phyloP scores from a whole-genome alignment of 2,329 filamentous ascomycete genomes.

The Sporothrix sp. region DNA sequence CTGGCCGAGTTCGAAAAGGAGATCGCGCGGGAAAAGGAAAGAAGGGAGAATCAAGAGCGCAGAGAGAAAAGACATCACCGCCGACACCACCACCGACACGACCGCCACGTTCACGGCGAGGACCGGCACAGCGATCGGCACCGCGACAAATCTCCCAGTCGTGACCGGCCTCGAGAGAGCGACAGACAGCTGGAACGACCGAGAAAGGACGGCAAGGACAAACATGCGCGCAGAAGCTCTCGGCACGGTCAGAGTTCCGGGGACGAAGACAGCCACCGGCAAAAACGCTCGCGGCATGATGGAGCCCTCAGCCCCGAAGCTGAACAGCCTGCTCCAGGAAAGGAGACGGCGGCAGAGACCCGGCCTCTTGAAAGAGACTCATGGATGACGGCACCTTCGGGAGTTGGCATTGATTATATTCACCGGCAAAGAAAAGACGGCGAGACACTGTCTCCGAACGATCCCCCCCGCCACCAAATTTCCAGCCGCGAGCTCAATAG shows the following conservation, averaged over 20 bases:
- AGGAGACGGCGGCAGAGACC: no score
- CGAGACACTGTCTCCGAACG: constrained; percentile 41
- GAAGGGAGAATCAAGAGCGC: constrained; percentile 19
- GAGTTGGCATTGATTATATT: constrained; percentile 75
- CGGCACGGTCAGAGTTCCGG: constrained; percentile 21
- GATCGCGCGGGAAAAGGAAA: constrained; percentile 24
- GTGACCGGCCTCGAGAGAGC: no score
- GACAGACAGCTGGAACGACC: not conserved
- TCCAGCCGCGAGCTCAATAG: constrained; percentile 76
- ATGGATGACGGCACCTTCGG: constrained; percentile 89
- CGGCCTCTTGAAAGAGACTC: constrained; percentile 65
- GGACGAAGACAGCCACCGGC: constrained; percentile 43
- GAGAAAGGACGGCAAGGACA: not conserved
- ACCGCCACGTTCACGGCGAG: constrained; percentile 15
- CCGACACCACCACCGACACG: constrained; percentile 23
- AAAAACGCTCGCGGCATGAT: constrained; percentile 54
- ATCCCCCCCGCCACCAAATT: constrained; percentile 59
- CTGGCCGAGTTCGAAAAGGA: constrained; percentile 30
- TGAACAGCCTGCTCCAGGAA: constrained; percentile 30
- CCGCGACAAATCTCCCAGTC: not conserved
- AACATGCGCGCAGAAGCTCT: not conserved
- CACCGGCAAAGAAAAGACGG: constrained; percentile 45
- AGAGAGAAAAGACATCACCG: constrained; percentile 19
- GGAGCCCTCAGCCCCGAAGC: no score
- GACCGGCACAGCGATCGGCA: constrained; percentile 13